These are phyloP conservation scores for Trichoderma simmonsii DNA, from an alignment of 2,329 filamentous ascomycete species.

Conservation along the genomic window DNA sequence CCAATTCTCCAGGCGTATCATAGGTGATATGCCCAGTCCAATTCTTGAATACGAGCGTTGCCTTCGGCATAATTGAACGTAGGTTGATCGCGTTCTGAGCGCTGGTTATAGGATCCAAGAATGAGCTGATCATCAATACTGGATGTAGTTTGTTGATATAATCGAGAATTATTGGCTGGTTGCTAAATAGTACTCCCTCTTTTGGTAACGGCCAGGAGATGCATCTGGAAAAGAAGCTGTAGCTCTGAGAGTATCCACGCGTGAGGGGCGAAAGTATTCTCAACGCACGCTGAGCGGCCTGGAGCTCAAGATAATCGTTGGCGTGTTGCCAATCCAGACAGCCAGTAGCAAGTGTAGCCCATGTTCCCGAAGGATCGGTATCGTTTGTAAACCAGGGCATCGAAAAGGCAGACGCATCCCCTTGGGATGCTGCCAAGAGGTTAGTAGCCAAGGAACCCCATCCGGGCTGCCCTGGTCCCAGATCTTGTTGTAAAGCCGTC, in stretches of 20 bases:
- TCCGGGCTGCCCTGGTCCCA: neutral
- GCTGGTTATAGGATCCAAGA: neutral
- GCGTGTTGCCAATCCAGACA: neutral
- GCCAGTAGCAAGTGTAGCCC: neutral
- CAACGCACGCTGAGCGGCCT: neutral
- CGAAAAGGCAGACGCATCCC: neutral
- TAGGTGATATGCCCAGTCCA: neutral
- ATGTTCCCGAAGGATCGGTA: neutral
- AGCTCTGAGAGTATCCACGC: neutral
- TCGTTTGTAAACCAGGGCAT: neutral
- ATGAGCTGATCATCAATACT: neutral
- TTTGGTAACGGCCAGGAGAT: neutral
- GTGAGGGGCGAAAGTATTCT: neutral
- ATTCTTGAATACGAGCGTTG: neutral
- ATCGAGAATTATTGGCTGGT: neutral
- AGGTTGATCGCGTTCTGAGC: neutral
- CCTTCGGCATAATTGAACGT: neutral
- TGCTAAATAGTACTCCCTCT: neutral
- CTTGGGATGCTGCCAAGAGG: neutral
- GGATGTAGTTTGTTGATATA: neutral
- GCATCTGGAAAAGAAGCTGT: neutral
- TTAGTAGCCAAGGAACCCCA: neutral
- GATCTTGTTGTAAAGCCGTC: neutral
- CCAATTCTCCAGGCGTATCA: neutral
- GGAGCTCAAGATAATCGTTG: neutral